Evolutionary conservation across 1,284 basidiomycete genomes (phyloP).

Genomic region (Microbotryomycetes sp.): DNA sequence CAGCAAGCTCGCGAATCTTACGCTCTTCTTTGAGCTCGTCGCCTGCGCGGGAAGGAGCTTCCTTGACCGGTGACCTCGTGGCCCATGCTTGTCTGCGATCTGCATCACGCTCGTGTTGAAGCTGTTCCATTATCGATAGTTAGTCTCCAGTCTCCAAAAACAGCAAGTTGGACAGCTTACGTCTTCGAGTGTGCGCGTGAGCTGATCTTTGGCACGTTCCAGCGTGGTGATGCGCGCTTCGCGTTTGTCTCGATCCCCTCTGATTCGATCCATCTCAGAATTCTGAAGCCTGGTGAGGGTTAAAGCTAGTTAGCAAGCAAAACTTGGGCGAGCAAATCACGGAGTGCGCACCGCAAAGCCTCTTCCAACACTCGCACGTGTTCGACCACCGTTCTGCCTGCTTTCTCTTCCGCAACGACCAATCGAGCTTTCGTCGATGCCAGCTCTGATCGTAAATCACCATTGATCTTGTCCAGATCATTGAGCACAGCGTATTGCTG

Average conservation of each 20-base stretch:
- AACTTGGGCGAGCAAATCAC: no score
- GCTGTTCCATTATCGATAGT: no score
- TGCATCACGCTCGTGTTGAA: slow-evolving; percentile 25
- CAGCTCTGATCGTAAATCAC: slow-evolving; percentile 36
- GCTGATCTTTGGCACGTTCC: slow-evolving; percentile 15
- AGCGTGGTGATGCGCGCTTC: slow-evolving; percentile 29
- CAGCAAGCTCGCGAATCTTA: slow-evolving; percentile 28
- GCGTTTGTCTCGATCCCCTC: slow-evolving; percentile 24
- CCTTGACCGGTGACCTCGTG: slow-evolving; percentile 1
- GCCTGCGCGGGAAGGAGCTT: slow-evolving; percentile 5
- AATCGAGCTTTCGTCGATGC: slow-evolving; percentile 30
- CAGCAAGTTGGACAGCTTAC: slow-evolving; percentile 1
- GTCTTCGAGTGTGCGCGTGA: slow-evolving; percentile 29
- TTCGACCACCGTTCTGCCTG: slow-evolving; percentile 52
- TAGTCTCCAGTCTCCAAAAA: no score
- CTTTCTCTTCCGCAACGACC: slow-evolving; percentile 29
- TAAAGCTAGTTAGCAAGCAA: no score
- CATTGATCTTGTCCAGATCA: slow-evolving; percentile 54
- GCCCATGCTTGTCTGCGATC: slow-evolving; percentile 21
- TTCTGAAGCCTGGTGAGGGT: slow-evolving; percentile 19
- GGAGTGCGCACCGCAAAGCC: slow-evolving; percentile 60
- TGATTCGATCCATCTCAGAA: slow-evolving; percentile 27
- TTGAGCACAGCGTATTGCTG: slow-evolving; percentile 65
- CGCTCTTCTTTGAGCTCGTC: slow-evolving; percentile 9
- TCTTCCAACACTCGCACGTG: slow-evolving; percentile 97